Conservation (phyloP, 768 basidiomycete species). For the Gloeophyllum trabeum region DNA sequence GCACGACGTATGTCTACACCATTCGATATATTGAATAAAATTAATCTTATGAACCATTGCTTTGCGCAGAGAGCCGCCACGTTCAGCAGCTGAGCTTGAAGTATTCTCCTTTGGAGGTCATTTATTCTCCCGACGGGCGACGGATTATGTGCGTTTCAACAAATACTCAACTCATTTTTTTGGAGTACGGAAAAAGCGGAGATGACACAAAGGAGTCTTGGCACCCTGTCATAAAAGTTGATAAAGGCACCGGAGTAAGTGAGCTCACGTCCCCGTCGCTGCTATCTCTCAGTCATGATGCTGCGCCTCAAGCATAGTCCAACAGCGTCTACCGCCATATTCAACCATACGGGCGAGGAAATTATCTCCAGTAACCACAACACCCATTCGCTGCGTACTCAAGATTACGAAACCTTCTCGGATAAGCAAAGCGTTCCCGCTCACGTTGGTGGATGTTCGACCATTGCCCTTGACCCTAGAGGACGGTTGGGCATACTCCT, state of each 20-base stretch:
- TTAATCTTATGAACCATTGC: background rate
- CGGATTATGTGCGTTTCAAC: constrained; percentile 53
- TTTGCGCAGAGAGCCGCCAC: constrained; percentile 50
- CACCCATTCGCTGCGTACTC: constrained; percentile 53
- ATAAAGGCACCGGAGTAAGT: too few relatives aligned
- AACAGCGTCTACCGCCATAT: constrained; percentile 55
- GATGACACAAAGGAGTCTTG: constrained; percentile 46
- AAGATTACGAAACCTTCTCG: constrained; percentile 56
- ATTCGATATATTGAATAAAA: background rate
- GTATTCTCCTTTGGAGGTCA: constrained; percentile 50
- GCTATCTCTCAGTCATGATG: constrained; percentile 3
- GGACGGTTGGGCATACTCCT: constrained; percentile 35
- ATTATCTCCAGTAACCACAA: constrained; percentile 55
- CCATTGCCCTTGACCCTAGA: constrained; percentile 70
- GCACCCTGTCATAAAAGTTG: constrained; percentile 15
- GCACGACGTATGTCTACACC: constrained; percentile 49
- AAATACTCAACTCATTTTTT: constrained; percentile 47
- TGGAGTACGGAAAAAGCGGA: constrained; percentile 41
- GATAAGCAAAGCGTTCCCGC: constrained; percentile 55
- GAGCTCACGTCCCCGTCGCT: background rate
- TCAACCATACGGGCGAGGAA: constrained; percentile 67
- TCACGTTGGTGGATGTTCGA: constrained; percentile 72
- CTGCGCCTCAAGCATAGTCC: constrained; percentile 2
- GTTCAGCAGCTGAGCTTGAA: constrained; percentile 51
- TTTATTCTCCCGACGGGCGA: constrained; percentile 64